Base-by-base conservation (phyloP, 805 yeast species). In the Suhomyces vadensis region DNA sequence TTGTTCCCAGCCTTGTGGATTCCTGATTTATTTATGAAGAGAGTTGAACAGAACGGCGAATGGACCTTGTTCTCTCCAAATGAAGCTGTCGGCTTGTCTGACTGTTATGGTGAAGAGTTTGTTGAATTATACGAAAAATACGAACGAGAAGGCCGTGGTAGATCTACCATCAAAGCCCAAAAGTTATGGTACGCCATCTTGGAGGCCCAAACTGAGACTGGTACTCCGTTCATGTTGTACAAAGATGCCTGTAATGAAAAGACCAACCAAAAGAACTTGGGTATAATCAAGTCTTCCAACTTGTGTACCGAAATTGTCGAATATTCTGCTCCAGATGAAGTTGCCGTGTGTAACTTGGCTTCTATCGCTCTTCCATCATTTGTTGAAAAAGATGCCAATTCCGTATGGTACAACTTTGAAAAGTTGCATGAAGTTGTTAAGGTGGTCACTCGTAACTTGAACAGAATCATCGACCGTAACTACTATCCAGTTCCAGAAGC, bases 151-250 rank as follows among this genome's bases (percentile, higher is more conserved):
- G 86, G 83, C 7, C 76, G 79, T 47, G 73, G 76, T 48, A 75
- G 73, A 52, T 22, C 35, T 11, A 79, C 82, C 16, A 74, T 90
- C 46, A 82, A 80, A 56, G 98, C 99, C 20, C 96, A 90, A 65
- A 87, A 86, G 64, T 73, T 92, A 37, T 92, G 98, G 98, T 77
- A 82, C 51, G 83, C 91, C 36, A 90, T 92, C 43, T 65, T 92
- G 43, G 94, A 88, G 61, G 82, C 97, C 25, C 99, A 92, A 70
- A 87, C 94, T 29, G 97, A 92, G 69, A 91, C 98, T 3, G 98
- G 99, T 41, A 87, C 87, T 55, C 99, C 99, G 20, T 92, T 87
- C 73, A 83, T 92, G 84, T 74, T 92, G 11, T 92, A 87, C 75
- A 92, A 92, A 63, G 99, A 92, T 70, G 79, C 96, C 7, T 87